Percentiles rank a stretch among this genome's conserved stretches.
phyloP scores from a whole-genome alignment of 23 red algal species.

The Cyanidioschyzon merolae region DNA sequence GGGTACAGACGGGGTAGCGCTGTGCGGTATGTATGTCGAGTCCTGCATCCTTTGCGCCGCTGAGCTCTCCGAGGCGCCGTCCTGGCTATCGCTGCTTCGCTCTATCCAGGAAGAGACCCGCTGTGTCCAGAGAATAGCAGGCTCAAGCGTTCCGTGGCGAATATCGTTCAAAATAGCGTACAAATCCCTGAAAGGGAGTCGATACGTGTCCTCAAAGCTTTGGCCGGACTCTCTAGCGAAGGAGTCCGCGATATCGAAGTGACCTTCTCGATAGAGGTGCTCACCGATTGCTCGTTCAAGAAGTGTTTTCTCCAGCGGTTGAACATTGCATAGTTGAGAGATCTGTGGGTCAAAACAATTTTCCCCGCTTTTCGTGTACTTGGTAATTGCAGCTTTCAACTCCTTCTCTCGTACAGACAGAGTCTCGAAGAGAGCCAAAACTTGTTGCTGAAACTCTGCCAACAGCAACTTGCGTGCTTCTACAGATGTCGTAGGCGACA shows the following conservation, averaged over 20 bases:
- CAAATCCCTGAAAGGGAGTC: neutral
- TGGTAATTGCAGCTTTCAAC: neutral
- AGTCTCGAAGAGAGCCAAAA: neutral
- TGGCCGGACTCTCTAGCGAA: neutral
- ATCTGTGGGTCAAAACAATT: neutral
- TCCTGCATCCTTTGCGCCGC: neutral
- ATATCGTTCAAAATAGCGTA: neutral
- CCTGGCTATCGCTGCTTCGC: neutral
- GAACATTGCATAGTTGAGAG: neutral
- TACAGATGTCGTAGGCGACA: neutral
- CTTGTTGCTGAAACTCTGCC: neutral
- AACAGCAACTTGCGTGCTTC: neutral
- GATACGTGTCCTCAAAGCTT: neutral
- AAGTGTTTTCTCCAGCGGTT: neutral
- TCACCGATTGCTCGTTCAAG: neutral
- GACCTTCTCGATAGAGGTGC: conserved; percentile 3
- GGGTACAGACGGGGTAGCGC: neutral
- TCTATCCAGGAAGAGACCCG: neutral
- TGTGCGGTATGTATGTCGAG: neutral
- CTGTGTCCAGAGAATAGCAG: conserved; percentile 7
- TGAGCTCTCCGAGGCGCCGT: neutral
- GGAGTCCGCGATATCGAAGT: conserved; percentile 13
- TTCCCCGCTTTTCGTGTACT: neutral
- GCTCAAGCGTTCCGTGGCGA: neutral
- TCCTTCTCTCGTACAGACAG: neutral